Evolutionary conservation across 495 filamentous ascomycete genomes (phyloP).

Genomic region (Cercophora sp.): DNA sequence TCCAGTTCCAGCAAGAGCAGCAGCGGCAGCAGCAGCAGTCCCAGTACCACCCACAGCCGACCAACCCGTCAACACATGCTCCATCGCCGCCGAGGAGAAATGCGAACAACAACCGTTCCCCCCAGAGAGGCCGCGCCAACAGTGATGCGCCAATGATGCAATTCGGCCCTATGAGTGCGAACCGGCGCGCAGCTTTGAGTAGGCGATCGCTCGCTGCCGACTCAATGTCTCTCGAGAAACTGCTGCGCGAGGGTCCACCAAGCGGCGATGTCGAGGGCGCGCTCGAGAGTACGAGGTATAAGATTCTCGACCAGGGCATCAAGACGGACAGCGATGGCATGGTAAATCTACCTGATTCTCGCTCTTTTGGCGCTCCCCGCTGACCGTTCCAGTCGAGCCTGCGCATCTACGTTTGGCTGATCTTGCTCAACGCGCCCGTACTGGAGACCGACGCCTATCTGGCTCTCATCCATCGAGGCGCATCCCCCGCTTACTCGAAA

Average conservation of each 20-base stretch:
- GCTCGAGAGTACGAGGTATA: slow-evolving; percentile 69
- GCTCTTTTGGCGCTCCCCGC: too few species aligned
- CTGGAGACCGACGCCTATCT: slow-evolving; percentile 84
- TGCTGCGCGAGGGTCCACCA: slow-evolving; percentile 70
- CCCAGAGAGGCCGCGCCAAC: slow-evolving; percentile 65
- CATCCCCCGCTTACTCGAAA: slow-evolving; percentile 91
- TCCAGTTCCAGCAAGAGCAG: slow-evolving; percentile 16
- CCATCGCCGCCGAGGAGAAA: slow-evolving; percentile 24
- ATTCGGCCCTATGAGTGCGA: slow-evolving; percentile 26
- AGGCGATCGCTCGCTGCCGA: slow-evolving; percentile 54
- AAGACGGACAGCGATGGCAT: slow-evolving; percentile 86
- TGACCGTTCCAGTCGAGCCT: slow-evolving; percentile 85
- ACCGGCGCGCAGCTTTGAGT: slow-evolving; percentile 50
- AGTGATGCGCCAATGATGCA: slow-evolving; percentile 58
- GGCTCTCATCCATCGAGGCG: slow-evolving; percentile 82
- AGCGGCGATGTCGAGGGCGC: slow-evolving; percentile 61
- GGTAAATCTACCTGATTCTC: too few species aligned
- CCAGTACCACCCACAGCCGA: slow-evolving; percentile 14
- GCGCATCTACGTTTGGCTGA: slow-evolving; percentile 92
- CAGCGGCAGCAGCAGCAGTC: slow-evolving; percentile 15
- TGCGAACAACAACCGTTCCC: slow-evolving; percentile 42
- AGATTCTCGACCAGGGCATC: slow-evolving; percentile 73
- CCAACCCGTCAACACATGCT: slow-evolving; percentile 1
- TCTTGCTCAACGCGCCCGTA: slow-evolving; percentile 80
- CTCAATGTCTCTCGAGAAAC: slow-evolving; percentile 59